Evolutionary conservation across 1,284 basidiomycete genomes (phyloP).

Genomic region (Melampsora larici-populina): DNA sequence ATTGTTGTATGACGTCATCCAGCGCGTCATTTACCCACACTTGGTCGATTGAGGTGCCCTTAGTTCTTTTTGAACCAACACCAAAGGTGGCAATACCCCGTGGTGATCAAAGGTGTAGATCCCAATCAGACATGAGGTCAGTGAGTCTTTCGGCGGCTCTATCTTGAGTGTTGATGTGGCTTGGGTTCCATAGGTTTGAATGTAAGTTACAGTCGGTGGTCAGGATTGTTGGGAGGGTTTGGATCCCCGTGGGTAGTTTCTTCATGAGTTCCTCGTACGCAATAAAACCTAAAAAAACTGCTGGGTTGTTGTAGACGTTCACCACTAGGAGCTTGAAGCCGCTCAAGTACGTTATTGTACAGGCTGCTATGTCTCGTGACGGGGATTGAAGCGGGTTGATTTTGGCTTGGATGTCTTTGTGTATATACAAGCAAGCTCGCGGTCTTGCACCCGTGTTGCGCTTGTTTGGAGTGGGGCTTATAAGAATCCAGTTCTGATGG

Average conservation of each 20-base stretch:
- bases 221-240: too few species aligned
- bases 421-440: slow-evolving; percentile 15
- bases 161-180: neutral
- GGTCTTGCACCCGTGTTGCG: neutral
- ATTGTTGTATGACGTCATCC: neutral
- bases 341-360: too few species aligned
- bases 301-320: too few species aligned
- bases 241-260: too few species aligned
- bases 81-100: too few species aligned
- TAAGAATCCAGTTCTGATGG: neutral
- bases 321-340: too few species aligned
- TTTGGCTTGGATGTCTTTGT: neutral
- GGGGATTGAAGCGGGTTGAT: neutral
- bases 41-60: slow-evolving; percentile 3
- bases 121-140: neutral
- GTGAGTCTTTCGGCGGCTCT: neutral
- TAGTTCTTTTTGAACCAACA: neutral
- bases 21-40: neutral
- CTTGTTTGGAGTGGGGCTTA: neutral
- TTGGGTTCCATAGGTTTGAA: neutral
- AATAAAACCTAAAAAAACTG: too few species aligned
- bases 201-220: neutral
- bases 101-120: neutral
- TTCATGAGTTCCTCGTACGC: too few species aligned
- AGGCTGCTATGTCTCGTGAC: too few species aligned